Evolutionary conservation across 2,329 filamentous ascomycete species (phyloP).

Genomic region (Juglanconis juglandina): DNA sequence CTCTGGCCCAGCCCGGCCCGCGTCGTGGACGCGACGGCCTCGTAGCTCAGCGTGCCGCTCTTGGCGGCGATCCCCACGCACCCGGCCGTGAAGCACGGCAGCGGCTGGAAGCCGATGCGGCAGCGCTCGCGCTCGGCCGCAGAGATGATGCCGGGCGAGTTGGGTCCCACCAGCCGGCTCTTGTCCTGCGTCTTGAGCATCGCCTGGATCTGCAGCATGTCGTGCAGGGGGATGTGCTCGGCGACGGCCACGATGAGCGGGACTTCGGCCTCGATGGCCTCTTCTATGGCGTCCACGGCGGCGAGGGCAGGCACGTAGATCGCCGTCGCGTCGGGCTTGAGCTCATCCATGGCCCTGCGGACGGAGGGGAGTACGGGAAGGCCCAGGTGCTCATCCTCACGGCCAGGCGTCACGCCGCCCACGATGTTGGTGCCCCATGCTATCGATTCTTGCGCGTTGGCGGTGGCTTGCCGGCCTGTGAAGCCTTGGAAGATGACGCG

Average conservation of each 20-base stretch:
- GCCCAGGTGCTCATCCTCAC: slow-evolving; percentile 68
- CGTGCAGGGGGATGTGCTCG: slow-evolving; percentile 75
- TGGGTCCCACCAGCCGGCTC: slow-evolving; percentile 74
- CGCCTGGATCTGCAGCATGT: slow-evolving; percentile 68
- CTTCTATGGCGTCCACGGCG: slow-evolving; percentile 70
- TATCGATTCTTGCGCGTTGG: slow-evolving; percentile 72
- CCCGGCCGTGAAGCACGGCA: slow-evolving; percentile 69
- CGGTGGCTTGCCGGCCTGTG: slow-evolving; percentile 55
- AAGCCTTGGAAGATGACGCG: slow-evolving; percentile 20
- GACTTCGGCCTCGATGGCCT: slow-evolving; percentile 76
- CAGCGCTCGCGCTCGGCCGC: slow-evolving; percentile 64
- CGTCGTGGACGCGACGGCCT: slow-evolving; percentile 72
- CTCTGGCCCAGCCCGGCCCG: slow-evolving; percentile 74
- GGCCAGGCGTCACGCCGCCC: slow-evolving; percentile 70
- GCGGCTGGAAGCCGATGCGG: slow-evolving; percentile 72
- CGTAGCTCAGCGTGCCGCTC: slow-evolving; percentile 76
- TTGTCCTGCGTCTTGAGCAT: slow-evolving; percentile 69
- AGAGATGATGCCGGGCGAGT: slow-evolving; percentile 76
- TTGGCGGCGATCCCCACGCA: slow-evolving; percentile 75
- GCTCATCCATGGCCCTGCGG: slow-evolving; percentile 61
- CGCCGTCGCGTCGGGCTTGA: slow-evolving; percentile 73
- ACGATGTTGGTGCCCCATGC: slow-evolving; percentile 78
- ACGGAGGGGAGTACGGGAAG: slow-evolving; percentile 70
- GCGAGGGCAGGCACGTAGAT: slow-evolving; percentile 78
- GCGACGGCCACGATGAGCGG: slow-evolving; percentile 75